Conservation (phyloP, 805 yeast genomes). For the Candida glaebosa region DNA sequence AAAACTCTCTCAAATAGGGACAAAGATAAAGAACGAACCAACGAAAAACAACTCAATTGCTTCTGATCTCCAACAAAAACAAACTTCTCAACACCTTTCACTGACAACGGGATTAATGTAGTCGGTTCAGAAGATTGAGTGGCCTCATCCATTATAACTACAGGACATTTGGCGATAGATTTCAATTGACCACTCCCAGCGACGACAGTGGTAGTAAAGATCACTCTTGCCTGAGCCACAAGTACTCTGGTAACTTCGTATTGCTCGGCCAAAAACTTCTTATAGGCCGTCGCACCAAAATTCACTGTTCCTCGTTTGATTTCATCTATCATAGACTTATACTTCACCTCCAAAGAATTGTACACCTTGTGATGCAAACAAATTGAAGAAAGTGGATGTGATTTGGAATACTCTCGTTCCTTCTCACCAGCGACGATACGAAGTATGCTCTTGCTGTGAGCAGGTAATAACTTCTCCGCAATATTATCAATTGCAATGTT, state of each 20-base stretch:
- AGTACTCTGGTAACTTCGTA: conserved; percentile 45
- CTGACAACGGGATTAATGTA: conserved; percentile 65
- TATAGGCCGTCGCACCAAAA: conserved; percentile 37
- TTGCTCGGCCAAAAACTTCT: conserved; percentile 44
- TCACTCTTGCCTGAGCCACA: conserved; percentile 63
- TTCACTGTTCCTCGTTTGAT: conserved; percentile 28
- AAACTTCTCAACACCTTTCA: conserved; percentile 63
- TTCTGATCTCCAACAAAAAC: conserved; percentile 75
- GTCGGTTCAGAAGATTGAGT: conserved; percentile 75
- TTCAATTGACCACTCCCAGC: conserved; percentile 67
- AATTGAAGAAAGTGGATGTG: conserved; percentile 56
- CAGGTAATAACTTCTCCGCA: conserved; percentile 59
- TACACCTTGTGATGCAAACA: conserved; percentile 63
- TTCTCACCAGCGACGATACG: conserved; percentile 59
- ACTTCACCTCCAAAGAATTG: conserved; percentile 44
- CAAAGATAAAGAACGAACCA: conserved; percentile 61
- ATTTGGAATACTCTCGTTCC: conserved; percentile 54
- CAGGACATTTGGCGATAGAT: conserved; percentile 52
- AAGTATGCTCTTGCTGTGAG: conserved; percentile 48
- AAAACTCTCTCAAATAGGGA: conserved; percentile 68
- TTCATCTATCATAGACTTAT: conserved; percentile 41
- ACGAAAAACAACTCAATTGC: conserved; percentile 69
- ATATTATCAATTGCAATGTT: conserved; percentile 74
- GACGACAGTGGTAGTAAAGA: conserved; percentile 69
- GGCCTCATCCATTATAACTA: conserved; percentile 75